Evolutionary conservation across 495 filamentous ascomycete genomes (phyloP).

Genomic region (Jackrogersella multiformis): DNA sequence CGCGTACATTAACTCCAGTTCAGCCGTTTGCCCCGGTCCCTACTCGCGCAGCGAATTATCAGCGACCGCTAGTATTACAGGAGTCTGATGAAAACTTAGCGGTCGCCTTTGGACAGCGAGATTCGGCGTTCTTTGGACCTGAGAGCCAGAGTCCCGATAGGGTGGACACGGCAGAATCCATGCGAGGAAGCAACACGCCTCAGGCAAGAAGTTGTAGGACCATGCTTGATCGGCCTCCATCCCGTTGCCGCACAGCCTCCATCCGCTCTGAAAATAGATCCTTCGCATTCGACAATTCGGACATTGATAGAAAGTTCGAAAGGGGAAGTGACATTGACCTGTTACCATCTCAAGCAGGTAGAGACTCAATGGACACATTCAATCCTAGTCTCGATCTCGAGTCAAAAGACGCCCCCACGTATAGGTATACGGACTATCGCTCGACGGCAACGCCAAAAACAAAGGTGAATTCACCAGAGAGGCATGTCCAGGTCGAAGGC

Average conservation of each 20-base stretch:
- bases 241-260: conserved; percentile 21
- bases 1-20: conserved; percentile 29
- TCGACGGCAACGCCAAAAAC: conserved; percentile 37
- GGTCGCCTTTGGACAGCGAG: conserved; percentile 31
- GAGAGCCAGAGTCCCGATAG: conserved; percentile 28
- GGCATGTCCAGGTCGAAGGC: conserved; percentile 42
- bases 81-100: conserved; percentile 40
- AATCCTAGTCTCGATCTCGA: conserved; percentile 43
- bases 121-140: conserved; percentile 39
- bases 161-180: background rate
- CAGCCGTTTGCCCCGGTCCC: conserved; percentile 50
- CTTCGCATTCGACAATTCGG: conserved; percentile 16
- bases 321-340: conserved; percentile 44
- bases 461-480: conserved; percentile 39
- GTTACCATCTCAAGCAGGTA: conserved; percentile 42
- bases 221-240: conserved; percentile 13
- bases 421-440: conserved; percentile 41
- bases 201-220: conserved; percentile 3
- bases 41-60: conserved; percentile 44
- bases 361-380: conserved; percentile 47
- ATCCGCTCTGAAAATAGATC: conserved; percentile 27
- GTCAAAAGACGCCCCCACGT: conserved; percentile 34
- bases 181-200: background rate
- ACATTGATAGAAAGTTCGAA: conserved; percentile 10
- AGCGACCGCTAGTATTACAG: conserved; percentile 43